A percentile compares a stretch with the other conserved stretches of the same genome.
phyloP scores from a whole-genome alignment of 805 yeast genomes.

The Cyberlindnera maritima region DNA sequence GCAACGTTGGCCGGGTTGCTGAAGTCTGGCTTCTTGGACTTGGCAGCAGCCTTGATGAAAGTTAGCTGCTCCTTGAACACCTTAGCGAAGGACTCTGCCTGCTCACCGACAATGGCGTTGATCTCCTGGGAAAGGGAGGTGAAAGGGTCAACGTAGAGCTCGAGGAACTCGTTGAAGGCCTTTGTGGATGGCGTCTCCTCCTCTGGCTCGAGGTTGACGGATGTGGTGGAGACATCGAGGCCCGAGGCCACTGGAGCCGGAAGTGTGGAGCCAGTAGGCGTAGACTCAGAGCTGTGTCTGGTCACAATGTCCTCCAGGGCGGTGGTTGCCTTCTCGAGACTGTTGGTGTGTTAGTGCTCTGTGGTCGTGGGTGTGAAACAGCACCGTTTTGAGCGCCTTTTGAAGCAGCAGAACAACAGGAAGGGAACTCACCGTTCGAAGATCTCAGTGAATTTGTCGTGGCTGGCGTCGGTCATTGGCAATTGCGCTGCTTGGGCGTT shows the following conservation, averaged over 20 bases:
- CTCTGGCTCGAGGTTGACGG: constrained; percentile 14
- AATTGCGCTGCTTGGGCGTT: constrained; percentile 3
- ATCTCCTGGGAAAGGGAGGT: constrained; percentile 48
- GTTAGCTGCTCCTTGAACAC: constrained; percentile 59
- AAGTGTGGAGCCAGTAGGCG: not conserved
- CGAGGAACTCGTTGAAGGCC: constrained; percentile 55
- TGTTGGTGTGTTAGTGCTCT: constrained; percentile 2
- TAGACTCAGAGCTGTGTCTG: constrained; percentile 15
- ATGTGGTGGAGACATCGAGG: constrained; percentile 10
- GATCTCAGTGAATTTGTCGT: constrained; percentile 19
- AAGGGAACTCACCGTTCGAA: constrained; percentile 17
- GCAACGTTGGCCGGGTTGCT: constrained; percentile 51
- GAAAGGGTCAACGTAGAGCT: constrained; percentile 56
- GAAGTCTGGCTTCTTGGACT: constrained; percentile 63
- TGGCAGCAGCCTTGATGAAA: constrained; percentile 57
- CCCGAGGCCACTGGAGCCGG: constrained; percentile 12
- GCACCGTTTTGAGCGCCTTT: too few species aligned
- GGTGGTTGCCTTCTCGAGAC: constrained; percentile 29
- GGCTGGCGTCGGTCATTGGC: constrained; percentile 17
- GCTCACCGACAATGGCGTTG: constrained; percentile 56
- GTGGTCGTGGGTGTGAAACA: not conserved
- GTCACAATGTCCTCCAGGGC: constrained; percentile 27
- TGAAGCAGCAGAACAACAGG: not conserved
- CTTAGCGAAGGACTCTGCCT: constrained; percentile 44
- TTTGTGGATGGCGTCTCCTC: constrained; percentile 37